These are phyloP conservation scores for Penicillium silybi DNA, from an alignment of 495 filamentous ascomycete genomes.

Conservation along the genomic window DNA sequence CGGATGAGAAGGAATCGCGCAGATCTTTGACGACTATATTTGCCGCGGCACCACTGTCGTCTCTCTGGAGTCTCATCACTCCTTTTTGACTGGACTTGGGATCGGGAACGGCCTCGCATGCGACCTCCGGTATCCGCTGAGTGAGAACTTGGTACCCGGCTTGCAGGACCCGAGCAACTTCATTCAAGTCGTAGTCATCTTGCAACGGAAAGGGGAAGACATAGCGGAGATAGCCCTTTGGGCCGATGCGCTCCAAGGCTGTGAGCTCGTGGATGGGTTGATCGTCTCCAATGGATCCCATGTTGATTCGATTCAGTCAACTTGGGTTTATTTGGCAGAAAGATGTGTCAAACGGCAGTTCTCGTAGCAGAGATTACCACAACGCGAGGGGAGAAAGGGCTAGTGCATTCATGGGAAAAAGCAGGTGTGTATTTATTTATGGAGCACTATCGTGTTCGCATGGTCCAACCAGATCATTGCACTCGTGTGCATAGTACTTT, in stretches of 20 bases:
- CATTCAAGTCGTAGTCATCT: constrained; percentile 22
- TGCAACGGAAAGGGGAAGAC: constrained; percentile 26
- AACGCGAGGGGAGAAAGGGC: too few relatives aligned
- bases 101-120: constrained; percentile 31
- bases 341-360: too few relatives aligned
- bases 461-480: too few relatives aligned
- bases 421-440: too few relatives aligned
- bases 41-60: constrained; percentile 4
- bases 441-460: too few relatives aligned
- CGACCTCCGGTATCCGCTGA: constrained; percentile 23
- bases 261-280: constrained; percentile 19
- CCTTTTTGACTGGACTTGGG: constrained; percentile 21
- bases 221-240: constrained; percentile 31
- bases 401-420: too few relatives aligned
- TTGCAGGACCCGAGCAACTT: constrained; percentile 20
- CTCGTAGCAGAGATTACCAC: too few relatives aligned
- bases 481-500: too few relatives aligned
- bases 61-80: constrained; percentile 24
- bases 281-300: constrained; percentile 6
- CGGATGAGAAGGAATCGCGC: constrained; percentile 16
- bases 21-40: constrained; percentile 26
- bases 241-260: constrained; percentile 31
- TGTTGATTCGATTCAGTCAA: neutral
- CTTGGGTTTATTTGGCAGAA: neutral
- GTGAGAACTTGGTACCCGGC: constrained; percentile 26